Evolutionary conservation across 371 early-diverging fungal species (phyloP), one percentile per base, ranked within the genome.

Genomic region (Capniomyces stellatus): DNA sequence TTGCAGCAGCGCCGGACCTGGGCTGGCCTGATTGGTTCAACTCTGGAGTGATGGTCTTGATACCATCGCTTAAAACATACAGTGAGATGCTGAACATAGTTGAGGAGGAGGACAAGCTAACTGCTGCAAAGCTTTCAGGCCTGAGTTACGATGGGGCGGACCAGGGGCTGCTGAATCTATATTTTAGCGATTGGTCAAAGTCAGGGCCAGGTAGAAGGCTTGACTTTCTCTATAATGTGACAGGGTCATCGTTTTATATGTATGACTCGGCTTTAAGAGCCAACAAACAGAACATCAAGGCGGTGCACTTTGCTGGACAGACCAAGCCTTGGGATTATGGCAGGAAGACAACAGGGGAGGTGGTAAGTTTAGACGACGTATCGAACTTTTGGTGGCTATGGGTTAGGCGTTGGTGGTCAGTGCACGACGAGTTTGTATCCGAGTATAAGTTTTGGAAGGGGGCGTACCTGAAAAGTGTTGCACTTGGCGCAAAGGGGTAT

Each of bases 21-120:
- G 78, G 92, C n/a, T 79, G 88, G 80, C 89, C 90, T 0, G 91
- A 92, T 62, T 87, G 88, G 57, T 95, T 95, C 72, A 95, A 95
- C 63, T 90, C 92, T 21, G 96, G 94, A 1, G 89, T 96, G 1
- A 87, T 96, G 76, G 82, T 90, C 22, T 61, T 77, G 15, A 64
- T 70, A 13, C 94, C 96, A 0, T 70, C 68, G 24, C 58, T 64
- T 12, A 65, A 59, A 19, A 63, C 63, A 58, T 54, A 64, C 54
- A 52, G 50, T 25, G 54, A 43, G 3, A 57, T 68, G 28, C 24
- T 58, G 8, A 6, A 40, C 22, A 25, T 42, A 4, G 50, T 50
- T 12, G 19, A n/a, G 2, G 3, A 46, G 2, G 46, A 54, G 6
- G 10, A 44, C 29, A 54, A 44, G 3, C 3, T 13, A 3, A 12